Base-by-base conservation (phyloP, 495 filamentous ascomycete species). In the Penicillium subrubescens region DNA sequence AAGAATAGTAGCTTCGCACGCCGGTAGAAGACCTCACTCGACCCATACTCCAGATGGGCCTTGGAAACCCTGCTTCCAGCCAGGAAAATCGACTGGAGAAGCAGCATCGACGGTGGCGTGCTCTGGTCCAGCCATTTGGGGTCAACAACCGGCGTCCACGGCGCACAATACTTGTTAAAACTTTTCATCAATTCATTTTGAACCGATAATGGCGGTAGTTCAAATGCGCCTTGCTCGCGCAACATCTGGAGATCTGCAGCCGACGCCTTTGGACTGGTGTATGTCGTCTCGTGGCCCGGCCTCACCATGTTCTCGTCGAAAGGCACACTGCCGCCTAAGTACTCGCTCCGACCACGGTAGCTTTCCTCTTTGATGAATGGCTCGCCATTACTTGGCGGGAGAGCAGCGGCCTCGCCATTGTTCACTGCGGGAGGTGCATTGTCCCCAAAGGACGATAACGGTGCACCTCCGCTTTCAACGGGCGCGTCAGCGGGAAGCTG, bases 291-390 rank as follows among this genome's bases (percentile, higher is more conserved):
- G 52, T 71, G 67, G 34, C 69, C 71, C 11, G 71, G 71, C 44
- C 66, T 73, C 39, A 74, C 71, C 71, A 74, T 74, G 54, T 74
- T 74, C 62, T 74, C 71, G 52, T 74, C 70, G 29, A 74, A 74
- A 27, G 69, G 71, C n/a, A 73, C 71, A 35, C 67, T 73, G 35
- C 71, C 69, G 29, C 69, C 71, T 27, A 74, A 41, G 46, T 74
- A 74, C 59, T 74, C 71, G 39, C 69, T 60, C n/a, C 71, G 69
- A 17, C 71, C 71, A 34, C 71, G 71, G 54, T 72, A 74, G 63
- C 69, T 74, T 64, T 74, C 71, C 48, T 74, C 67, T 48, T 74
- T 74, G 33, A 74, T 68, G 44, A 64, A 62, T 0, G 71, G 59
- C 52, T 70, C 69, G 27, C 57, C 70, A 68, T 68, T 56, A 19